A percentile compares a stretch with the other conserved stretches of the same genome.
These are phyloP conservation scores for Penicillium sp. DNA, from an alignment of 2,329 filamentous ascomycete genomes.

Conservation along the genomic window DNA sequence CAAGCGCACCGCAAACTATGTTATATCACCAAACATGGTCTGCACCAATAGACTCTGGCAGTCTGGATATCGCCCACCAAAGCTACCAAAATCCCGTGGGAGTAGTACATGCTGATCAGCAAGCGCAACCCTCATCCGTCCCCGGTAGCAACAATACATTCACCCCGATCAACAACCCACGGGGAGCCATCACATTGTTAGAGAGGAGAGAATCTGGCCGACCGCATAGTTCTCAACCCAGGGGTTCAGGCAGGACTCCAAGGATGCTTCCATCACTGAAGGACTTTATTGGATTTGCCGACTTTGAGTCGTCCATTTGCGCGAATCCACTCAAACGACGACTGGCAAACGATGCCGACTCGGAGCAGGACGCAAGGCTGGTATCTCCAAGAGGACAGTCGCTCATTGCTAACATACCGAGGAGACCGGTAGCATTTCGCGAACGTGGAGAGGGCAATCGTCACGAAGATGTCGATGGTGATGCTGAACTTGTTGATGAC, in stretches of 20 bases:
- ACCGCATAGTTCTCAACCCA: not conserved
- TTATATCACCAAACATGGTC: not conserved
- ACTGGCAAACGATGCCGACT: not conserved
- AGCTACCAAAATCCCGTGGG: not conserved
- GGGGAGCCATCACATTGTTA: not conserved
- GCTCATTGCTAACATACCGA: not conserved
- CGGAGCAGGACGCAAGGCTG: not conserved
- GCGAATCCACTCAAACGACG: constrained; percentile 12
- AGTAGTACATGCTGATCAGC: not conserved
- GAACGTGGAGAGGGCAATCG: not conserved
- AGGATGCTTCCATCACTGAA: constrained; percentile 7
- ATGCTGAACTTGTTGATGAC: constrained; percentile 16
- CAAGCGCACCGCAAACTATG: constrained; percentile 2
- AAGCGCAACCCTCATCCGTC: not conserved
- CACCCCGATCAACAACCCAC: not conserved
- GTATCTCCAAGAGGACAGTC: not conserved
- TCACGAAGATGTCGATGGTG: not conserved
- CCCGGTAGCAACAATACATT: not conserved
- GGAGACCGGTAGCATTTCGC: not conserved
- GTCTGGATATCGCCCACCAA: not conserved
- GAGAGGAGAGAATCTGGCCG: not conserved
- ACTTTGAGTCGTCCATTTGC: not conserved
- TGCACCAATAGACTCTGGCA: not conserved
- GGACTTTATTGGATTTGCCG: not conserved
- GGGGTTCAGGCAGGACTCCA: not conserved